These are phyloP conservation scores for Pichia deserticola DNA, from an alignment of 805 yeast genomes.

Conservation along the genomic window DNA sequence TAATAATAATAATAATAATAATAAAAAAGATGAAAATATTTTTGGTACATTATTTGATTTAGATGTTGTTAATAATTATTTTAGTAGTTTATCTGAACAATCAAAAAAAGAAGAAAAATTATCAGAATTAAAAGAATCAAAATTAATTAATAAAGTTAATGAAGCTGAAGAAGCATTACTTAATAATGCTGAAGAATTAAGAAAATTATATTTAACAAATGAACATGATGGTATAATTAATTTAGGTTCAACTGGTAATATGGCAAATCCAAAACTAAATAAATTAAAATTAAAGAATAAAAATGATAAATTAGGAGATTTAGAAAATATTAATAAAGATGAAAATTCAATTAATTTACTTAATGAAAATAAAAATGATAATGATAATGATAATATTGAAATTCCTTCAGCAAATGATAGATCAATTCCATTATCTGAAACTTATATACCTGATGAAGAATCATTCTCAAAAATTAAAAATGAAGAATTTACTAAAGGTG, in stretches of 20 bases:
- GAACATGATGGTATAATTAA: constrained; percentile 15
- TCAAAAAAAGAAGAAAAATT: background rate
- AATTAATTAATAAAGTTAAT: background rate
- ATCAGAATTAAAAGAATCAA: background rate
- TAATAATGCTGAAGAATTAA: constrained; percentile 19
- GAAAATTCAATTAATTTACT: no score
- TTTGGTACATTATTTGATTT: background rate
- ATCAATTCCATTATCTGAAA: constrained; percentile 21
- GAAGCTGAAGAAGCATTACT: constrained; percentile 1
- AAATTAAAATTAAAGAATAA: constrained; percentile 12
- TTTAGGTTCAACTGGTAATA: constrained; percentile 26
- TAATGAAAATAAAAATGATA: background rate
- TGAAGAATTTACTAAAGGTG: constrained; percentile 26
- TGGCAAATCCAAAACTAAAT: background rate
- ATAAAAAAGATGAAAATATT: background rate
- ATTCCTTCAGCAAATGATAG: constrained; percentile 15
- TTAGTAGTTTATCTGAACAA: background rate
- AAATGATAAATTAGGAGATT: background rate
- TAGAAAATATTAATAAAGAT: background rate
- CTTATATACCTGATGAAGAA: constrained; percentile 23
- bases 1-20: background rate
- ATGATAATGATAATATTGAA: background rate
- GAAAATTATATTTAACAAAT: constrained; percentile 18
- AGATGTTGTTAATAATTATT: constrained; percentile 2
- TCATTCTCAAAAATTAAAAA: constrained; percentile 21